Conservation (phyloP, 2,329 filamentous ascomycete species). For the Rutstroemia sydowiana region DNA sequence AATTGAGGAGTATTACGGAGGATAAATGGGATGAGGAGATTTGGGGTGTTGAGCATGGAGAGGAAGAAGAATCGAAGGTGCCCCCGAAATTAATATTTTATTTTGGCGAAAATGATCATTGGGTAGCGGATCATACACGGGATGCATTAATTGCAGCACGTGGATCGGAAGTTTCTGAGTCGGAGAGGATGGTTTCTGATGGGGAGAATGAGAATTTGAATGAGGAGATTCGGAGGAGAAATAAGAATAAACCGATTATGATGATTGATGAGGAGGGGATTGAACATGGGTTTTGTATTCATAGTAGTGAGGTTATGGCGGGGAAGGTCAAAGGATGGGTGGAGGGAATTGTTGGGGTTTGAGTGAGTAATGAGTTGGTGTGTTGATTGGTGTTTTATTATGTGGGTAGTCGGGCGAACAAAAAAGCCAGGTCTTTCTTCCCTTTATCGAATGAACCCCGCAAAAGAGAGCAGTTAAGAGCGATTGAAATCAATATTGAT, state of each 20-base stretch:
- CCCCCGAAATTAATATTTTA: conserved; percentile 50
- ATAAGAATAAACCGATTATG: conserved; percentile 2
- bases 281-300: conserved; percentile 55
- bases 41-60: conserved; percentile 41
- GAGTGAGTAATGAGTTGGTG: background rate
- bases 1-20: conserved; percentile 51
- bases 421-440: no score
- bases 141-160: conserved; percentile 47
- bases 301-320: conserved; percentile 42
- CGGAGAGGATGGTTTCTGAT: conserved; percentile 38
- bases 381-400: no score
- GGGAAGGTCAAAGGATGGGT: conserved; percentile 38
- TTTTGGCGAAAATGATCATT: conserved; percentile 53
- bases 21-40: conserved; percentile 53
- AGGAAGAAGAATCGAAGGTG: conserved; percentile 10
- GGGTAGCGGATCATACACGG: conserved; percentile 50
- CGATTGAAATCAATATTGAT: no score
- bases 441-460: no score
- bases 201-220: background rate
- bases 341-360: conserved; percentile 19
- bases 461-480: no score
- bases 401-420: no score
- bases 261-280: conserved; percentile 47
- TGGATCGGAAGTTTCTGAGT: conserved; percentile 24
- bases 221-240: no score